phyloP scores from a whole-genome alignment of 2,329 filamentous ascomycete species.

The Ascochyta viciae-villosae region DNA sequence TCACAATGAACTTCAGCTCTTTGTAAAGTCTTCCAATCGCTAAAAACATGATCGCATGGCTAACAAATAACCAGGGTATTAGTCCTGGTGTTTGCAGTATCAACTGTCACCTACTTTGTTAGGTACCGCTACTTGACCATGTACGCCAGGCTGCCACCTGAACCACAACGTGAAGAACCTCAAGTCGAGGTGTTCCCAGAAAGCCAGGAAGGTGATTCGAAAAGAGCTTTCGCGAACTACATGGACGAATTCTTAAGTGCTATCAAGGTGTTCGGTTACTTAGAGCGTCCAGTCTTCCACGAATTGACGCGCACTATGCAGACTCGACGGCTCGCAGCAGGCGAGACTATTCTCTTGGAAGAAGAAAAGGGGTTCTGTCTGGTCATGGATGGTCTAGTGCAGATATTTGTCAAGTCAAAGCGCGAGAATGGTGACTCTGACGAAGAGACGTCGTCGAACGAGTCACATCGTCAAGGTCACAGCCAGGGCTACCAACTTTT shows the following conservation, averaged over 20 bases:
- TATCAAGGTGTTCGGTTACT: constrained; percentile 98
- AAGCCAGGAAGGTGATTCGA: constrained; percentile 85
- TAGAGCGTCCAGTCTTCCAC: constrained; percentile 96
- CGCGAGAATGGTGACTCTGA: constrained; percentile 55
- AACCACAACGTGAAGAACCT: constrained; percentile 94
- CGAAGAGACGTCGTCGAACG: constrained; percentile 50
- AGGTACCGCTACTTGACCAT: constrained; percentile 96
- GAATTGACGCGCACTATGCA: constrained; percentile 98
- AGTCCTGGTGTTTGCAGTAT: constrained; percentile 77
- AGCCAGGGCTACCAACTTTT: constrained; percentile 92
- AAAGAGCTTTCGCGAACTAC: constrained; percentile 93
- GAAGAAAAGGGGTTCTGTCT: constrained; percentile 98
- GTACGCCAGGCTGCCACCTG: constrained; percentile 91
- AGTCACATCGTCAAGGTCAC: constrained; percentile 68
- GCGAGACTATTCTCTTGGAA: constrained; percentile 92
- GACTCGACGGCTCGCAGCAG: constrained; percentile 92
- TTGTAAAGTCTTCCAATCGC: constrained; percentile 64
- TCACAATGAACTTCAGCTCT: constrained; percentile 98
- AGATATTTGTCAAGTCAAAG: constrained; percentile 97
- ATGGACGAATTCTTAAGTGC: constrained; percentile 97
- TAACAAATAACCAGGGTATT: constrained; percentile 55
- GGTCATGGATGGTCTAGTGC: constrained; percentile 93
- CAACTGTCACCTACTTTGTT: constrained; percentile 91
- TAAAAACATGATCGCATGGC: not conserved
- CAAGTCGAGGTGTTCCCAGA: constrained; percentile 96